These are phyloP conservation scores for Puccinia novopanici DNA, from an alignment of 1,284 basidiomycete species.

Conservation along the genomic window DNA sequence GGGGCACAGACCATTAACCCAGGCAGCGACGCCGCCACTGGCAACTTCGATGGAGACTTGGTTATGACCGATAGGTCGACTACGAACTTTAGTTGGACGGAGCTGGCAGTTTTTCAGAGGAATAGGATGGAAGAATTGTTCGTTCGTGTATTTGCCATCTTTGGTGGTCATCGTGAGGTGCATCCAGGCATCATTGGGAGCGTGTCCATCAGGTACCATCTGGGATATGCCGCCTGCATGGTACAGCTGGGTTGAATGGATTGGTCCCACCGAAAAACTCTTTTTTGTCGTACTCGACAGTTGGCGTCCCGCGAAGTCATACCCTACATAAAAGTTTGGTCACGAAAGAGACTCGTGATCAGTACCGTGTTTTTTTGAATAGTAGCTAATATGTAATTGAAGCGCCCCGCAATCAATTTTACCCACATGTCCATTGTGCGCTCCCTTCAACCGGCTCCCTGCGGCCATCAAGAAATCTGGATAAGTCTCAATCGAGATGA, in stretches of 20 bases:
- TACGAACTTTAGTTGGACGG: slow-evolving; percentile 63
- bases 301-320: slow-evolving; percentile 64
- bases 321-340: slow-evolving; percentile 56
- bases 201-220: slow-evolving; percentile 60
- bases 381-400: not conserved
- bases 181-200: slow-evolving; percentile 64
- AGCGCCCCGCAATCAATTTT: not conserved
- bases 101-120: slow-evolving; percentile 63
- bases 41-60: slow-evolving; percentile 64
- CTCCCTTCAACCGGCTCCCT: slow-evolving; percentile 63
- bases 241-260: slow-evolving; percentile 65
- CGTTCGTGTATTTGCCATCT: slow-evolving; percentile 63
- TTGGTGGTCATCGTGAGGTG: slow-evolving; percentile 64
- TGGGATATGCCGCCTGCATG: slow-evolving; percentile 54
- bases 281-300: slow-evolving; percentile 60
- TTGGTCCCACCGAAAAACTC: slow-evolving; percentile 62
- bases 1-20: slow-evolving; percentile 55
- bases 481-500: not conserved
- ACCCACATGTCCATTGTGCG: slow-evolving; percentile 64
- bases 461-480: not conserved
- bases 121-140: slow-evolving; percentile 67
- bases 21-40: slow-evolving; percentile 65
- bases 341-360: not conserved
- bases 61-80: slow-evolving; percentile 59
- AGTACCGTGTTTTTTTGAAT: no score